Evolutionary conservation across 2,329 filamentous ascomycete species (phyloP).

Genomic region (Ascochyta viciae-villosae): DNA sequence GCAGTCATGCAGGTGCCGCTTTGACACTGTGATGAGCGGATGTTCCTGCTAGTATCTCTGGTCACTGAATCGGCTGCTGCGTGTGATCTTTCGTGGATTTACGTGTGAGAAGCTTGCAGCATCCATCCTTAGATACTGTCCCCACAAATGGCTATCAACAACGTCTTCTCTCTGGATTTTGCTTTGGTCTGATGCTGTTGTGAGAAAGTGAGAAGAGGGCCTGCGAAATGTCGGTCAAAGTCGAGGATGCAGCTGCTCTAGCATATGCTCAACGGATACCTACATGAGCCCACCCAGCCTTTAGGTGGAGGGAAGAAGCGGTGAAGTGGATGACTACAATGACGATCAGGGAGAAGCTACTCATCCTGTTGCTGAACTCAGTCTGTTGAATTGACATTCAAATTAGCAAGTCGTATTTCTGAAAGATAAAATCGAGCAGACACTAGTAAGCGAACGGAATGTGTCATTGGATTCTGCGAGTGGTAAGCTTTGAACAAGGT

Average conservation of each 20-base stretch:
- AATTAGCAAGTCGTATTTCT: neutral
- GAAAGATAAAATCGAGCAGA: neutral
- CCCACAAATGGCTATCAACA: neutral
- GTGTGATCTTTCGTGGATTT: neutral
- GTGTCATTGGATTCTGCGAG: slow-evolving; percentile 36
- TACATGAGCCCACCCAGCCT: neutral
- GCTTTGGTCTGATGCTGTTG: neutral
- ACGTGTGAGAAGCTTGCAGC: too few species aligned
- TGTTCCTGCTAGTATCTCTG: neutral
- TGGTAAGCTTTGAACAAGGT: slow-evolving; percentile 1
- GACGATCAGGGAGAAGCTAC: neutral
- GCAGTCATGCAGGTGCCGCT: neutral
- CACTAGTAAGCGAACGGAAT: slow-evolving; percentile 17
- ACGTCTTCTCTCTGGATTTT: neutral
- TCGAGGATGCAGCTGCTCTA: neutral
- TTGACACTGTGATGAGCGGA: neutral
- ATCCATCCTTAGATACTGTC: too few species aligned
- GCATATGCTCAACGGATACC: neutral
- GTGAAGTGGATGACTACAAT: neutral
- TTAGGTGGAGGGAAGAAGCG: neutral
- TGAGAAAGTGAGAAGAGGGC: neutral
- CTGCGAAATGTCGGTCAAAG: neutral
- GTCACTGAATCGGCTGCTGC: neutral
- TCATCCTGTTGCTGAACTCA: neutral
- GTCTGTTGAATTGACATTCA: neutral